phyloP scores from a whole-genome alignment of 2,329 filamentous ascomycete species.

The Aspergillus pseudoglaucus region DNA sequence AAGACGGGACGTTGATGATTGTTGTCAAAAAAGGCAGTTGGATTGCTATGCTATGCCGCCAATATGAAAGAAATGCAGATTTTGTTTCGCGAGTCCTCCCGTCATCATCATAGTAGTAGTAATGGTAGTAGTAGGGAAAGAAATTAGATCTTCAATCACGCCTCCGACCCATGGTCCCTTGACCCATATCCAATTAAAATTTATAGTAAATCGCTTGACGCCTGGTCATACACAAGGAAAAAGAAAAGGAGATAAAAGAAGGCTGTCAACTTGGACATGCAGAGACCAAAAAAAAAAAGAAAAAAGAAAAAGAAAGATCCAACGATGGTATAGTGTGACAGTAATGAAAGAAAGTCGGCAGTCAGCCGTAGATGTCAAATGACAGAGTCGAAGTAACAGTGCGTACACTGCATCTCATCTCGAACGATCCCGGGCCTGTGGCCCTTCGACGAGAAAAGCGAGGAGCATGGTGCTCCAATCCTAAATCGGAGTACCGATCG shows the following conservation, averaged over 20 bases:
- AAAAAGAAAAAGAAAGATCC: conserved; percentile 7
- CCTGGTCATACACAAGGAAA: conserved; percentile 3
- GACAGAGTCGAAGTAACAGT: background rate
- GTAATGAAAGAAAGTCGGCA: background rate
- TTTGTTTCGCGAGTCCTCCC: background rate
- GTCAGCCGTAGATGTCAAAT: conserved; percentile 2
- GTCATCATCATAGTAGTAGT: background rate
- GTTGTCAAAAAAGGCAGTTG: no score
- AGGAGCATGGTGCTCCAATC: background rate
- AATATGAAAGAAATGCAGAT: no score
- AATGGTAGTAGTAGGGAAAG: background rate
- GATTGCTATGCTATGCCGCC: no score
- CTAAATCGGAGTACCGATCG: background rate
- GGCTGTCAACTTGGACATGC: no score
- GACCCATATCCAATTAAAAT: background rate
- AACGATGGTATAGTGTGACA: background rate
- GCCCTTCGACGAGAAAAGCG: no score
- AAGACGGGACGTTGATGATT: no score
- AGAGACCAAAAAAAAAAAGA: conserved; percentile 4
- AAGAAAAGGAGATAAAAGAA: conserved; percentile 4
- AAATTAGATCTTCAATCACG: conserved; percentile 2
- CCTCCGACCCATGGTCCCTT: background rate
- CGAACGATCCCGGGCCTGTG: no score
- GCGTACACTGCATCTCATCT: background rate
- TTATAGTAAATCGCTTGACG: conserved; percentile 1